Evolutionary conservation across 768 basidiomycete species (phyloP).

Genomic region (Russula vinacea): DNA sequence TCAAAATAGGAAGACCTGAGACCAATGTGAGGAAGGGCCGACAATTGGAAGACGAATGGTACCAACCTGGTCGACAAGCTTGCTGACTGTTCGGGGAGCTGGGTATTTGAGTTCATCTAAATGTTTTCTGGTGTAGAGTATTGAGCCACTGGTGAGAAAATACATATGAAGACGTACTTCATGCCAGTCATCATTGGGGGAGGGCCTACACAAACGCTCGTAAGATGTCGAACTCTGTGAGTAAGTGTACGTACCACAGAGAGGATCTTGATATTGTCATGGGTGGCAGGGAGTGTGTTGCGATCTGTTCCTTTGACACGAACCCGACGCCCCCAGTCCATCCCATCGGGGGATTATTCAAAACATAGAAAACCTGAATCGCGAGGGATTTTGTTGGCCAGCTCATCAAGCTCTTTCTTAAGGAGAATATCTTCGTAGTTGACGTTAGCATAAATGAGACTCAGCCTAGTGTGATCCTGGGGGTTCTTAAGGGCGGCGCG

Average conservation of each 20-base stretch:
- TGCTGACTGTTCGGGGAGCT: slow-evolving; percentile 85
- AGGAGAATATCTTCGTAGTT: slow-evolving; percentile 90
- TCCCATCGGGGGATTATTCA: slow-evolving; percentile 86
- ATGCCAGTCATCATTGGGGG: slow-evolving; percentile 77
- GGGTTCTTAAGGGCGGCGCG: slow-evolving; percentile 89
- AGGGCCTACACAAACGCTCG: slow-evolving; percentile 45
- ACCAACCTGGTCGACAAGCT: slow-evolving; percentile 80
- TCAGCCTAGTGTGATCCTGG: slow-evolving; percentile 75
- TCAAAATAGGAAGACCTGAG: slow-evolving; percentile 45
- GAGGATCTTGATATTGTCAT: slow-evolving; percentile 69
- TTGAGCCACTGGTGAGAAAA: slow-evolving; percentile 19
- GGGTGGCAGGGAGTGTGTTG: slow-evolving; percentile 68
- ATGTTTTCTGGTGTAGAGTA: slow-evolving; percentile 61
- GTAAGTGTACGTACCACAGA: slow-evolving; percentile 60
- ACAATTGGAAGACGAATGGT: neutral
- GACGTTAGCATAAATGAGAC: slow-evolving; percentile 96
- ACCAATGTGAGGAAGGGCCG: slow-evolving; percentile 26
- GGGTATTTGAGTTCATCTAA: slow-evolving; percentile 85
- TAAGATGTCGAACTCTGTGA: neutral
- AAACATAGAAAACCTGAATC: slow-evolving; percentile 86
- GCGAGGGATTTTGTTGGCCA: slow-evolving; percentile 57
- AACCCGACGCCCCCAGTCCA: slow-evolving; percentile 94
- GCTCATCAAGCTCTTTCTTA: slow-evolving; percentile 79
- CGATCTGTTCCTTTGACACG: slow-evolving; percentile 89
- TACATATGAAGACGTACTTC: slow-evolving; percentile 50